A percentile compares a stretch with the other conserved stretches of the same genome.
Evolutionary conservation across 495 filamentous ascomycete genomes (phyloP).

Genomic region (Xylaria longipes): DNA sequence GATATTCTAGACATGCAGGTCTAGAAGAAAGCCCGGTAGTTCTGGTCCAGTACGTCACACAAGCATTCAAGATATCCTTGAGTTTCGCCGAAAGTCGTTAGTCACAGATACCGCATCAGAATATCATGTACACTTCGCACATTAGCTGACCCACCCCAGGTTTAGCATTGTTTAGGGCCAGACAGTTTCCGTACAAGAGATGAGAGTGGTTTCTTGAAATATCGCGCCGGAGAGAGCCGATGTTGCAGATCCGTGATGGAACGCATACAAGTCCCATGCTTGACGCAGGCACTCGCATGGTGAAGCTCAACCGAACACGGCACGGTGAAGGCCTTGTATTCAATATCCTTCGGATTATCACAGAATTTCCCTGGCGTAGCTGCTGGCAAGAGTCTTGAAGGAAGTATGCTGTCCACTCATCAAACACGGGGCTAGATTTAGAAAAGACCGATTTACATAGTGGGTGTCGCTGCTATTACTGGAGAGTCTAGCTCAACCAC

Average conservation of each 20-base stretch:
- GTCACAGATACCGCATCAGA: background rate
- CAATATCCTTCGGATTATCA: background rate
- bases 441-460: background rate
- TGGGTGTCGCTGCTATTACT: background rate
- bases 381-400: background rate
- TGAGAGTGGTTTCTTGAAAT: background rate
- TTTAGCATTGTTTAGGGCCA: background rate
- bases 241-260: background rate
- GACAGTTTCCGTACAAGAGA: background rate
- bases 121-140: background rate
- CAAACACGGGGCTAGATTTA: background rate
- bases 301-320: background rate
- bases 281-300: background rate
- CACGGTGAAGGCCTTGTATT: background rate
- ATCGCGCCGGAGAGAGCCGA: background rate
- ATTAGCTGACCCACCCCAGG: background rate
- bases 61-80: background rate
- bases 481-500: background rate
- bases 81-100: background rate
- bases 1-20: conserved; percentile 32
- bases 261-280: background rate
- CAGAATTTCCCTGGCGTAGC: background rate
- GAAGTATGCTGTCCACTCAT: background rate
- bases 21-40: conserved; percentile 24
- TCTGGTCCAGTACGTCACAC: conserved; percentile 28